Base-by-base conservation (phyloP, 2,329 filamentous ascomycete genomes). In the Parastagonospora nodorum region DNA sequence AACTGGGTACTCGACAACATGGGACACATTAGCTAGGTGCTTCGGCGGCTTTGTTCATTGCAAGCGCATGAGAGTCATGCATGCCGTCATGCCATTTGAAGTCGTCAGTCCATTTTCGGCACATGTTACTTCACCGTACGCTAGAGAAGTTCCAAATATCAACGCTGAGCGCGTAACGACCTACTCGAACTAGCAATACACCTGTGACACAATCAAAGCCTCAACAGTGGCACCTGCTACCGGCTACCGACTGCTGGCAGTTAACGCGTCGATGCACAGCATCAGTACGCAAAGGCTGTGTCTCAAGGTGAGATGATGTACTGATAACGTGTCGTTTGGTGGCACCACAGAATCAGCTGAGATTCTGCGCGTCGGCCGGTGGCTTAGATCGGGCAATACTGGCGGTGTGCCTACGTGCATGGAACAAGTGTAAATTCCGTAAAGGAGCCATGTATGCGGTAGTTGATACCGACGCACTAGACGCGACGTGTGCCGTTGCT, bases 221-320 rank as follows among this genome's bases (percentile, higher is more conserved):
- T 56, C 67, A 71, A 69, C 64, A 69, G 63, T 69, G 57, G 53
- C 59, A 69, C 64, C 50, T 56, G 58, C 42, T 48, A 47, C 50
- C 56, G 50, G 54, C 48, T 59, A 55, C 53, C 46, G 49, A 51
- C 50, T 52, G 53, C 49, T 66, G 56, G 59, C 58, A 62, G 60
- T 57, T 64, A 62, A 59, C 58, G 53, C 50, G 29, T 57, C 51
- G 55, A 52, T 40, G 57, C 60, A 69, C 64, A 52, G 39, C 63
- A 60, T 57, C 42, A 54, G 53, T 45, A 38, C 30, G 53, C 48
- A 28, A 48, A 43, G 51, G 40, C 41, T 58, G 48, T 56, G 48
- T 59, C 49, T 45, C 49, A 53, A 42, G 48, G 19, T 40, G 38
- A 51, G 37, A 45, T 43, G 51, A 48, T 61, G 51, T 54, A 46